phyloP scores from a whole-genome alignment of 345 rosid species.

The Eucalyptus fibrosa region DNA sequence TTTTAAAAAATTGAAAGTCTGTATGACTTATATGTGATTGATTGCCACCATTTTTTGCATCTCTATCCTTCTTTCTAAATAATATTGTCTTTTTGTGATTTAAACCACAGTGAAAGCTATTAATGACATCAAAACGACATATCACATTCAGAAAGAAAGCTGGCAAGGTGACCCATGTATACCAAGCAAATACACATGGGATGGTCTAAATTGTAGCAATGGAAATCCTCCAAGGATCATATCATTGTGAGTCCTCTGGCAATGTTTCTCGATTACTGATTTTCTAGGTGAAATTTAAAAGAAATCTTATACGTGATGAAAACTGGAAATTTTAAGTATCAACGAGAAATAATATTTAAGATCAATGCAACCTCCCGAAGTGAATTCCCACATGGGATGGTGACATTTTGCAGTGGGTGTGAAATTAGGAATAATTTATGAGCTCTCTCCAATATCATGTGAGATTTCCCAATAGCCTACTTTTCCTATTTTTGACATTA shows the following conservation, averaged over 20 bases:
- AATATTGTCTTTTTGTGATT: neutral
- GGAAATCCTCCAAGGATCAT: neutral
- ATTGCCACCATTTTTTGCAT: neutral
- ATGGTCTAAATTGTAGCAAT: constrained; percentile 3
- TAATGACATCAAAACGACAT: neutral
- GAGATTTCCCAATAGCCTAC: too few relatives aligned
- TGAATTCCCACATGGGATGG: neutral
- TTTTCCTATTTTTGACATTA: too few relatives aligned
- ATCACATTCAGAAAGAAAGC: neutral
- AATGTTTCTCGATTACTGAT: too few relatives aligned
- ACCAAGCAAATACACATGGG: neutral
- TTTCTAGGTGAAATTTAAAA: neutral
- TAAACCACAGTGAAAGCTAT: constrained; percentile 17
- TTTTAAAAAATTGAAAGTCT: neutral
- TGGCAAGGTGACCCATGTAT: constrained; percentile 27
- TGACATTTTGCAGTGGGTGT: neutral
- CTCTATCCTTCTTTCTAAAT: neutral
- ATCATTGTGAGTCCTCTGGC: neutral
- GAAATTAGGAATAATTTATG: too few relatives aligned
- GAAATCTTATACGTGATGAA: neutral
- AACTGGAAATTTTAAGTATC: neutral
- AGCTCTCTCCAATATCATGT: too few relatives aligned
- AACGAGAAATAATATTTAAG: neutral
- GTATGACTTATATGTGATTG: neutral
- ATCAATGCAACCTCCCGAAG: neutral